Base-by-base conservation (phyloP, 129 eudicot species). In the Sambucus nigra region DNA sequence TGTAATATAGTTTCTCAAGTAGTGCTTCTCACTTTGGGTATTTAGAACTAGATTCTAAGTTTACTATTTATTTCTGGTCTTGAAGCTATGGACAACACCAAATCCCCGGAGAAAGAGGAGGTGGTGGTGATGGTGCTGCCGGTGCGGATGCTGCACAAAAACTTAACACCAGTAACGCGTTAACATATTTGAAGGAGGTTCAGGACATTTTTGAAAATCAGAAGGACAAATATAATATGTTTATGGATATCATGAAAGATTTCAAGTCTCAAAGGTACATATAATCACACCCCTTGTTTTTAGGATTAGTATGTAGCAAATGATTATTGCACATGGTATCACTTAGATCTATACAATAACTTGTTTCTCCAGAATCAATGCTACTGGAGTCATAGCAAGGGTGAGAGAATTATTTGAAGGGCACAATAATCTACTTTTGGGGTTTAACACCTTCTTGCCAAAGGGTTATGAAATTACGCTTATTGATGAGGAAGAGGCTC, bases 401-500 rank as follows among this genome's bases (percentile, higher is more conserved):
- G 99, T 91, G 68, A 91, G 86, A 73, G 94, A 86, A 29, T 70
- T 91, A 53, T 91, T 91, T 63, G 82, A 75, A 70, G 99, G 99
- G 60, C 99, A 91, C 47, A 83, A 85, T 57, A 77, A 80, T 63
- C 51, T 91, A 18, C 86, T 91, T 46, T 86, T 76, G 53, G 99
- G 99, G 57, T 91, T 91, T 25, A 91, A 91, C 44, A 91, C 94
- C 44, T 91, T 91, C 76, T 75, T 91, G 69, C 99, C 99, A 23
- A 91, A 91, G 76, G 99, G 99, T 24, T 86, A 64, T 42, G 99
- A 91, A 67, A 91, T 91, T 24, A 91, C 89, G 35, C 73, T 86
- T 39, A 63, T 73, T 58, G 95, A 86, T 18, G 99, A 86, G 23
- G 95, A 77, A 20, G 99, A 86, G 53, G 74, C 84, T 60, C 94